Evolutionary conservation across 306 rosid species (phyloP).

Genomic region (Gleditsia sinensis): DNA sequence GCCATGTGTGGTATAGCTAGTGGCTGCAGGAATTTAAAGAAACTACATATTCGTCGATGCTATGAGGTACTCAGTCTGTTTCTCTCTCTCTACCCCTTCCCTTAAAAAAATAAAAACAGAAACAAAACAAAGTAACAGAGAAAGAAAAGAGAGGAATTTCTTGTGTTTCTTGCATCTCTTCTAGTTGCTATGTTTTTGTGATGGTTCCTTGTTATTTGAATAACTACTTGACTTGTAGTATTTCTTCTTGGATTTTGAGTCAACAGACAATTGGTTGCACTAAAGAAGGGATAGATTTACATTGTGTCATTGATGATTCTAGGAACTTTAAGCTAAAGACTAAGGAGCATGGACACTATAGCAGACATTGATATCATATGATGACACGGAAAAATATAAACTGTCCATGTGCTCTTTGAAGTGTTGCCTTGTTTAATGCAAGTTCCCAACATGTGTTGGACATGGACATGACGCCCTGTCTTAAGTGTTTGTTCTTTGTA

Average conservation of each 20-base stretch:
- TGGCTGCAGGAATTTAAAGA: conserved; percentile 88
- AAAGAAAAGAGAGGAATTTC: background rate
- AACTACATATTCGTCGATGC: conserved; percentile 89
- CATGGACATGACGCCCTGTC: background rate
- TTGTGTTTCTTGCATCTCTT: background rate
- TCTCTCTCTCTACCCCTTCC: background rate
- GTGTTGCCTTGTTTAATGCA: background rate
- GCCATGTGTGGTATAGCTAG: conserved; percentile 81
- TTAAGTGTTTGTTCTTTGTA: background rate
- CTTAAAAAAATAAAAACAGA: background rate
- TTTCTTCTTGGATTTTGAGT: background rate
- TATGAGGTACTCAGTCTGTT: conserved; percentile 64
- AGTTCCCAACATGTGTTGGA: background rate
- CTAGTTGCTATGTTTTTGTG: background rate
- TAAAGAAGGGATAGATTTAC: background rate
- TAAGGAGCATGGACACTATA: background rate
- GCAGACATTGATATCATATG: background rate
- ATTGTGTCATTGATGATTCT: background rate
- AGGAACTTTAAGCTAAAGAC: background rate
- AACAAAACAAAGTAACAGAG: background rate
- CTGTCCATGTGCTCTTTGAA: background rate
- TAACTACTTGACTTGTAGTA: background rate
- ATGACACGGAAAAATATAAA: background rate
- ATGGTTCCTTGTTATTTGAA: background rate
- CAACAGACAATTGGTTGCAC: background rate